Percentiles rank a stretch among this genome's conserved stretches.
Evolutionary conservation across 176 grass and related monocot genomes (phyloP).

Genomic region (Aegilops longissima): DNA sequence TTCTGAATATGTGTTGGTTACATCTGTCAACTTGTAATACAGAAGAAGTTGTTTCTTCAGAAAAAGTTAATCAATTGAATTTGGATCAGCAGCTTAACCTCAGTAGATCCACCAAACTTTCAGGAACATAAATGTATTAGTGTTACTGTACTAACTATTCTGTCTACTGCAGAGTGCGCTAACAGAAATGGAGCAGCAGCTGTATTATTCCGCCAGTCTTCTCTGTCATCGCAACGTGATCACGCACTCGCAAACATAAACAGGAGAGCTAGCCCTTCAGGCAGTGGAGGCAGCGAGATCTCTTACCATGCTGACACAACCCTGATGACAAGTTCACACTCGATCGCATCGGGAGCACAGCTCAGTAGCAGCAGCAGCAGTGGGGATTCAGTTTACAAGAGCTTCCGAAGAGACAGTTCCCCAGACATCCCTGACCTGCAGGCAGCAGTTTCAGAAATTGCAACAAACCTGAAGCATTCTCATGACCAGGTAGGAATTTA

Average conservation of each 20-base stretch:
- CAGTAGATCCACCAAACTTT: background rate
- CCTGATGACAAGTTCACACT: slow-evolving; percentile 28
- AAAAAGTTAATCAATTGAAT: background rate
- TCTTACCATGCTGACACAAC: slow-evolving; percentile 20
- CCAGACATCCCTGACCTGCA: slow-evolving; percentile 4
- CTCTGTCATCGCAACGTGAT: slow-evolving; percentile 50
- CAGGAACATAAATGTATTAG: background rate
- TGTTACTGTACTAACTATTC: background rate
- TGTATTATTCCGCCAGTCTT: slow-evolving; percentile 30
- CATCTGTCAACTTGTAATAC: background rate
- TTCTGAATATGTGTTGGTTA: slow-evolving; percentile 20
- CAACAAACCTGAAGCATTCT: slow-evolving; percentile 16
- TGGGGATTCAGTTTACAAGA: slow-evolving; percentile 46
- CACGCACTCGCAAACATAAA: slow-evolving; percentile 54
- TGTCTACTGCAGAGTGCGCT: slow-evolving; percentile 36
- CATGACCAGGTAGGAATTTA: slow-evolving; percentile 29
- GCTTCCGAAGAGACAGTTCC: slow-evolving; percentile 33
- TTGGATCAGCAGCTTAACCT: background rate
- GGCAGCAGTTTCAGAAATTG: slow-evolving; percentile 29
- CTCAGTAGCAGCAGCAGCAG: slow-evolving; percentile 46
- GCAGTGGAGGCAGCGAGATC: slow-evolving; percentile 20
- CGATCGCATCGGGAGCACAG: background rate
- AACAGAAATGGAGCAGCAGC: slow-evolving; percentile 38
- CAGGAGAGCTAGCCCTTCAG: slow-evolving; percentile 29
- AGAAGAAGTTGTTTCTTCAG: background rate